These are phyloP conservation scores for Isatis tinctoria DNA, from an alignment of 345 rosid species.

Conservation along the genomic window DNA sequence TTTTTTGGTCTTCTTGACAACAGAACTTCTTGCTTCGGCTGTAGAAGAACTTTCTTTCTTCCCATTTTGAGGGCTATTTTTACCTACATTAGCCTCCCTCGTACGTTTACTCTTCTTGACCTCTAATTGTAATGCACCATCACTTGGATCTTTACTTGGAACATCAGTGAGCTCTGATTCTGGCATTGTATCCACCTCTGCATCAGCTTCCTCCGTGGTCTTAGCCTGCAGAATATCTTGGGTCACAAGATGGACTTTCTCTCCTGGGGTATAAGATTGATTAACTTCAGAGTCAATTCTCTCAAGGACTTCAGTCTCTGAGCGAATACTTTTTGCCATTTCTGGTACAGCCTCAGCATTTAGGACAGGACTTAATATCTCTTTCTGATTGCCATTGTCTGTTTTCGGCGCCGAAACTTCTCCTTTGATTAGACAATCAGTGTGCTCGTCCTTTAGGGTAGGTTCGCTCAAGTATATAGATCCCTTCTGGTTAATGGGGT, in stretches of 20 bases:
- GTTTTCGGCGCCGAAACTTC: conserved; percentile 19
- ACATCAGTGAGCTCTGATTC: conserved; percentile 11
- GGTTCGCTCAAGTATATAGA: conserved; percentile 47
- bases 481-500: conserved; percentile 46
- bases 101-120: conserved; percentile 24
- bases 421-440: conserved; percentile 21
- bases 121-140: conserved; percentile 12
- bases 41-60: conserved; percentile 32
- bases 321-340: conserved; percentile 4
- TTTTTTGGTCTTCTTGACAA: conserved; percentile 18
- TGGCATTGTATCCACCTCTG: conserved; percentile 10
- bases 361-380: conserved; percentile 24
- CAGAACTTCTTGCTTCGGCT: conserved; percentile 27
- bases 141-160: conserved; percentile 16
- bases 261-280: conserved; percentile 56
- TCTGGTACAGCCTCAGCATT: conserved; percentile 30
- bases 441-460: conserved; percentile 31
- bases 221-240: conserved; percentile 31
- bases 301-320: conserved; percentile 21
- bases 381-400: conserved; percentile 29
- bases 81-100: conserved; percentile 20
- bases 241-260: conserved; percentile 31
- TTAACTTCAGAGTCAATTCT: conserved; percentile 32
- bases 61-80: conserved; percentile 17
- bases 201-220: conserved; percentile 17